Conservation (phyloP, 2,329 filamentous ascomycete genomes). For the Alternaria viburni region DNA sequence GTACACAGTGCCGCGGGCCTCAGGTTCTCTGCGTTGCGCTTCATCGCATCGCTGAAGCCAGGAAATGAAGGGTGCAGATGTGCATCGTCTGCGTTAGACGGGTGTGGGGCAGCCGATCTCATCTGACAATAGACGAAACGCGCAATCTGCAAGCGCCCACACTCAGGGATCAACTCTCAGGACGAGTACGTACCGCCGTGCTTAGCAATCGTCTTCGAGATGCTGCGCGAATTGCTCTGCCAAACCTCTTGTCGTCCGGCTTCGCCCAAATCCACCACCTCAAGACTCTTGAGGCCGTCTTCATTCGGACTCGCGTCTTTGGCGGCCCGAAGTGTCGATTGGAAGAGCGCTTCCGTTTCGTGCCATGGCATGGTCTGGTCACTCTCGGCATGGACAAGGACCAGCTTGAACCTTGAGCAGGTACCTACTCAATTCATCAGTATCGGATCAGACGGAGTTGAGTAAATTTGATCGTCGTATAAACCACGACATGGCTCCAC, state of each 20-base stretch:
- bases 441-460: neutral
- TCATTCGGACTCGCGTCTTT: constrained; percentile 18
- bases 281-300: constrained; percentile 19
- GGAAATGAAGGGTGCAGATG: constrained; percentile 7
- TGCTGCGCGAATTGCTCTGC: constrained; percentile 28
- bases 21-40: neutral
- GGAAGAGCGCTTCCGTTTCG: constrained; percentile 43
- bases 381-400: constrained; percentile 44
- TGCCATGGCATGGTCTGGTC: constrained; percentile 46
- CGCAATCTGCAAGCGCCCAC: neutral
- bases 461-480: neutral
- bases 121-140: constrained; percentile 15
- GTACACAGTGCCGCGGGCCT: neutral
- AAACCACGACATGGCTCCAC: neutral
- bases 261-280: constrained; percentile 41
- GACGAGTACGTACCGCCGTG: constrained; percentile 42
- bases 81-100: constrained; percentile 8
- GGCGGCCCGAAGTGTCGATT: constrained; percentile 34
- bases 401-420: constrained; percentile 30
- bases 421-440: constrained; percentile 12
- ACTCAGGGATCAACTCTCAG: neutral
- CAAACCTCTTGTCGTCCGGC: constrained; percentile 43
- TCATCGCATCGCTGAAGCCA: constrained; percentile 5
- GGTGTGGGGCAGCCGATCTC: constrained; percentile 11
- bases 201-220: constrained; percentile 45